These are phyloP conservation scores for Orbilia ellipsospora DNA, from an alignment of 2,329 filamentous ascomycete genomes.

Conservation along the genomic window DNA sequence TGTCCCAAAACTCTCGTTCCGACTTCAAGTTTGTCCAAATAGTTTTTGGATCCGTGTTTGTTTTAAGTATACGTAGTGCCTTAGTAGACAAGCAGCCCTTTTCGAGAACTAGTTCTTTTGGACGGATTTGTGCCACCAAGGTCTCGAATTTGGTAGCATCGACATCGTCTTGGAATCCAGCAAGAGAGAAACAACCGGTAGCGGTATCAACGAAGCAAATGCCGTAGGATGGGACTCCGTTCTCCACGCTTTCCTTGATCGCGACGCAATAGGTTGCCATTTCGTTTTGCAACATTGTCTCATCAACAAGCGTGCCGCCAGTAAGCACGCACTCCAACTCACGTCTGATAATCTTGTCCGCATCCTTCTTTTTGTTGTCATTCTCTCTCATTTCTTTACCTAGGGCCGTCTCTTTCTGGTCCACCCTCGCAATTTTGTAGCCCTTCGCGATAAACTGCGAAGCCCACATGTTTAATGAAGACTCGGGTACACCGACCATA, in stretches of 20 bases:
- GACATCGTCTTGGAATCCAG: constrained; percentile 88
- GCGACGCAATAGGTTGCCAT: constrained; percentile 97
- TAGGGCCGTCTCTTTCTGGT: constrained; percentile 94
- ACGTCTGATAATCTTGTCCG: constrained; percentile 91
- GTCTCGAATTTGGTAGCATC: constrained; percentile 98
- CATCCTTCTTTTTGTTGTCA: constrained; percentile 75
- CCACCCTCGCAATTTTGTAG: constrained; percentile 94
- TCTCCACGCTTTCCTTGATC: constrained; percentile 76
- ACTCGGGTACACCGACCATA: constrained; percentile 98
- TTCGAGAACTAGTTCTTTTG: constrained; percentile 88
- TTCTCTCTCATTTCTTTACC: constrained; percentile 99
- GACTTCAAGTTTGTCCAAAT: constrained; percentile 95
- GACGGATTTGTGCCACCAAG: constrained; percentile 89
- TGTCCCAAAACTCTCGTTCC: constrained; percentile 88
- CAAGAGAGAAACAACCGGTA: constrained; percentile 93
- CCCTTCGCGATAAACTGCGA: constrained; percentile 99
- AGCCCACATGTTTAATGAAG: constrained; percentile 95
- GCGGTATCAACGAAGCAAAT: constrained; percentile 95
- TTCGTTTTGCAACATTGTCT: constrained; percentile 95
- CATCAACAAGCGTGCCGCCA: constrained; percentile 90
- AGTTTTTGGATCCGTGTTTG: constrained; percentile 90
- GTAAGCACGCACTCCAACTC: constrained; percentile 93
- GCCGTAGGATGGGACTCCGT: constrained; percentile 84
- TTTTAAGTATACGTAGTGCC: constrained; percentile 91
- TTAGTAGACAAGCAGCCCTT: constrained; percentile 89